Base-by-base conservation (phyloP, 1,284 basidiomycete species). In the Trichosporon sp. region DNA sequence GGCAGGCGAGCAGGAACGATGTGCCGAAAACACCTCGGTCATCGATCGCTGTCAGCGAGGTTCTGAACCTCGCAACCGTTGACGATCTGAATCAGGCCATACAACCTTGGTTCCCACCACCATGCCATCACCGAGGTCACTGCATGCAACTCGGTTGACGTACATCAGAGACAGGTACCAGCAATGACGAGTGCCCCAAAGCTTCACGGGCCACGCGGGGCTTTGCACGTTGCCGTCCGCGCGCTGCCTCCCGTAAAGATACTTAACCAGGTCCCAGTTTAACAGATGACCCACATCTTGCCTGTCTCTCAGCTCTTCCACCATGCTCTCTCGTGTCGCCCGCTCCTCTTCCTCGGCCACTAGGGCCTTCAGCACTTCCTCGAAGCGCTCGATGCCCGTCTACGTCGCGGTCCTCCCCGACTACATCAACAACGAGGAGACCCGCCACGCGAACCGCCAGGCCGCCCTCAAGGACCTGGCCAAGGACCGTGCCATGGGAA, bases 351-450 rank as follows among this genome's bases (percentile, higher is more conserved):
- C 56, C 27, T 60, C 56, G 29, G 56, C 27, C 56, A 18, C 56
- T 60, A 60, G 56, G 56, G 27, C 56, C 56, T 32, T 60, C 18
- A 32, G 56, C 56, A 60, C 56, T 23, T 60, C 56, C 21, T 29
- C 56, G 27, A 29, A 23, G 56, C 27, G 29, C 27, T 29, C 56
- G 8, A 60, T 60, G 56, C 56, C 56, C 23, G 15, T 60, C 27
- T 60, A 60, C 27, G 56, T 60, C 18, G 56, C 56, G 15, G 29
- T 60, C 56, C 27, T 60, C 27, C 56, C 56, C 18, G 56, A 60
- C 56, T 60, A 60, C 56, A 60, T 60, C 56, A 60, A 60, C 56
- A 60, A 60, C 18, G 56, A 60, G 15, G 56, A 60, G 29, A 60
- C 56, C 56, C 56, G 56, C 27, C 56, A 60, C 29, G 56, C 56